These are phyloP conservation scores for Penicillium sp. DNA, from an alignment of 2,329 filamentous ascomycete species.

Conservation along the genomic window DNA sequence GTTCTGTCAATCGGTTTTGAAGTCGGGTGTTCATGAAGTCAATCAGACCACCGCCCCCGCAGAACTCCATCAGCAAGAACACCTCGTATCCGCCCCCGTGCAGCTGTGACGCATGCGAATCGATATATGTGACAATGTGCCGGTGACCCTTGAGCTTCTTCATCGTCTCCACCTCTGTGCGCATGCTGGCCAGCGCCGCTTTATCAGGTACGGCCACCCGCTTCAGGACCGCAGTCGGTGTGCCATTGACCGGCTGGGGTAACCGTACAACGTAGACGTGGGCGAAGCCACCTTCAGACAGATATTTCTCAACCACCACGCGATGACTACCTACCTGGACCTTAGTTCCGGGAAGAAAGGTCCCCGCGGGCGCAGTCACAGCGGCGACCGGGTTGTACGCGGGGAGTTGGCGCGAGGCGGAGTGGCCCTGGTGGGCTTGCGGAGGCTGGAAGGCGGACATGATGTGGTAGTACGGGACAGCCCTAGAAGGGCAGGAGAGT, in stretches of 20 bases:
- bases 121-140: slow-evolving; percentile 95
- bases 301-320: slow-evolving; percentile 91
- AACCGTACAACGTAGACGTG: slow-evolving; percentile 96
- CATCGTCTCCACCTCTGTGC: slow-evolving; percentile 99
- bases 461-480: slow-evolving; percentile 19
- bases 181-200: slow-evolving; percentile 88
- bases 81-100: slow-evolving; percentile 94
- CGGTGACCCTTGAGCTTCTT: slow-evolving; percentile 97
- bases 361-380: slow-evolving; percentile 60
- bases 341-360: slow-evolving; percentile 89
- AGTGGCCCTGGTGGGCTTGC: slow-evolving; percentile 28
- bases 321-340: slow-evolving; percentile 91
- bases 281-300: slow-evolving; percentile 96
- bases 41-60: slow-evolving; percentile 88
- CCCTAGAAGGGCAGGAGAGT: slow-evolving; percentile 27
- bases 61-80: slow-evolving; percentile 97
- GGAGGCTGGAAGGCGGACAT: slow-evolving; percentile 33
- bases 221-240: slow-evolving; percentile 81
- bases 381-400: slow-evolving; percentile 35
- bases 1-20: slow-evolving; percentile 93
- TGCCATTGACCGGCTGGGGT: slow-evolving; percentile 68
- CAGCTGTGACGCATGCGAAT: slow-evolving; percentile 93
- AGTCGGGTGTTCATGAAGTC: slow-evolving; percentile 99
- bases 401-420: slow-evolving; percentile 27
- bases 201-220: slow-evolving; percentile 95